Evolutionary conservation across 2,329 filamentous ascomycete species (phyloP).

Genomic region (Biscogniauxia mediterranea): DNA sequence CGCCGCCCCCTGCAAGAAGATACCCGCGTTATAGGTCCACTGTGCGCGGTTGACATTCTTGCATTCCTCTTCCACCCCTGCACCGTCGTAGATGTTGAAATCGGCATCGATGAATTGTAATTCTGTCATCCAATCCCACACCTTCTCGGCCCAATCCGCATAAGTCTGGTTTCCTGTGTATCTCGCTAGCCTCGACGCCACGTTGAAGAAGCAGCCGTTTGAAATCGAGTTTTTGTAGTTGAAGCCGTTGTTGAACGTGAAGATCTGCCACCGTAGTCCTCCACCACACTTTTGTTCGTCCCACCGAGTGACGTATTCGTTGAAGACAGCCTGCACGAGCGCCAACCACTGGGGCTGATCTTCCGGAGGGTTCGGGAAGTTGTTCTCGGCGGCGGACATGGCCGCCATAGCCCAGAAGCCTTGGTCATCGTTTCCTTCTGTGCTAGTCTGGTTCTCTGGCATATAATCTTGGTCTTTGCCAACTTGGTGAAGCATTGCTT

Average conservation of each 20-base stretch:
- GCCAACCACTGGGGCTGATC: conserved; percentile 73
- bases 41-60: conserved; percentile 54
- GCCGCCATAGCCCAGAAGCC: conserved; percentile 85
- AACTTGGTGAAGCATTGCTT: conserved; percentile 61
- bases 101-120: conserved; percentile 56
- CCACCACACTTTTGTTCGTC: conserved; percentile 65
- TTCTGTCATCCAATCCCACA: conserved; percentile 63
- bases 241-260: conserved; percentile 50
- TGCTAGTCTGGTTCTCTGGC: conserved; percentile 63
- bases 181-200: conserved; percentile 68
- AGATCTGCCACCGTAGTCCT: conserved; percentile 69
- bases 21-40: conserved; percentile 70
- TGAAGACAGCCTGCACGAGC: conserved; percentile 76
- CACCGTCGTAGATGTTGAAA: conserved; percentile 59
- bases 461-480: conserved; percentile 61
- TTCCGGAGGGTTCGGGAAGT: conserved; percentile 65
- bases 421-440: conserved; percentile 71
- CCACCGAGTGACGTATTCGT: conserved; percentile 72
- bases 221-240: conserved; percentile 68
- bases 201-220: conserved; percentile 69
- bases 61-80: conserved; percentile 45
- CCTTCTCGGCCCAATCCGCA: conserved; percentile 67
- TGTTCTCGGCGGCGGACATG: conserved; percentile 74
- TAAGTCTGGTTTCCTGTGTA: conserved; percentile 82
- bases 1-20: conserved; percentile 61